Conservation (phyloP, 202 grass and related monocot species). For the Panicum virgatum region DNA sequence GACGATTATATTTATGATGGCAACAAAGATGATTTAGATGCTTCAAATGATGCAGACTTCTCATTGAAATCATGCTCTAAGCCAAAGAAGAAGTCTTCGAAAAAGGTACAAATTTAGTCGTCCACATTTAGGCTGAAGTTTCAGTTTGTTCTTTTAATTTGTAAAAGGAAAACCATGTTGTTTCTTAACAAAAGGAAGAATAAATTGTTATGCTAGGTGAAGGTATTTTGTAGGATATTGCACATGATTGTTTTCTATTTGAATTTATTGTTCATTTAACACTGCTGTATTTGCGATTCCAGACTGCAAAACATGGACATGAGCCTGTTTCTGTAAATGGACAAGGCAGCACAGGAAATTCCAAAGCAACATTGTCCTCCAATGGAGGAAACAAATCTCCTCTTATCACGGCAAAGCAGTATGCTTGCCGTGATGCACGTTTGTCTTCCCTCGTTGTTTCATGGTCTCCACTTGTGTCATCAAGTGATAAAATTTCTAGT, state of each 20-base stretch:
- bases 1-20: slow-evolving; percentile 37
- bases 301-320: slow-evolving; percentile 43
- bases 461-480: slow-evolving; percentile 75
- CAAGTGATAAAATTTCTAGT: slow-evolving; percentile 34
- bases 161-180: neutral
- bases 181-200: slow-evolving; percentile 25
- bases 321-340: slow-evolving; percentile 26
- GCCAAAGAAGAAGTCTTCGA: slow-evolving; percentile 31
- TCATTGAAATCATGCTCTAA: slow-evolving; percentile 24
- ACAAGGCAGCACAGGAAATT: slow-evolving; percentile 45
- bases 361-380: slow-evolving; percentile 26
- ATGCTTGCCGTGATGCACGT: slow-evolving; percentile 59
- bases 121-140: slow-evolving; percentile 13
- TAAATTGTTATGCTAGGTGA: slow-evolving; percentile 13
- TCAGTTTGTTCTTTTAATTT: neutral
- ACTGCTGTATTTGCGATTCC: slow-evolving; percentile 27
- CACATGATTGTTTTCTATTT: neutral
- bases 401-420: slow-evolving; percentile 73
- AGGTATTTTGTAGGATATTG: neutral
- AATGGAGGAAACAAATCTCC: slow-evolving; percentile 40
- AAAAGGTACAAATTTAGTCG: slow-evolving; percentile 40
- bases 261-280: neutral
- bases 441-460: slow-evolving; percentile 68
- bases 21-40: slow-evolving; percentile 16
- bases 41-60: slow-evolving; percentile 39